Base-by-base conservation (phyloP, 2,329 filamentous ascomycete genomes). In the Exserohilum rostratum region DNA sequence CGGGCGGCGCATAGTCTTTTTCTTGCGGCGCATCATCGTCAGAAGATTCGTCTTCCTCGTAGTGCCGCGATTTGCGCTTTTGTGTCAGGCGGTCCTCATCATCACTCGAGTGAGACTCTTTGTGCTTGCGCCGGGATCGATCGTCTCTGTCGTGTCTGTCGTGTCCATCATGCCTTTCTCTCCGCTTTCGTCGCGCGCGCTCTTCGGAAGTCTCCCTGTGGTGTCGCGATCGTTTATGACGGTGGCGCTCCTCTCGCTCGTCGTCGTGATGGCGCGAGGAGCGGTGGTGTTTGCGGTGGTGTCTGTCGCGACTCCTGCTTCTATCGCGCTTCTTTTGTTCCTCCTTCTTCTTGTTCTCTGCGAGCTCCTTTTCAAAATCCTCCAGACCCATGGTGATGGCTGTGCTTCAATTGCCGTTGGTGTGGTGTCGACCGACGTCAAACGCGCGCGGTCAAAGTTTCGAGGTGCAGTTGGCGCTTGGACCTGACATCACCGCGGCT, bases 361-460 rank as follows among this genome's bases (percentile, higher is more conserved):
- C 89, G 11, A 96, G 81, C 22, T 87, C 80, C 71, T 88, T 90
- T 74, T 96, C 91, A 55, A 96, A 96, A 53, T 93, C 90, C 63
- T 87, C 85, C 54, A 87, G 71, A 5, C 82, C 81, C 85, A 87
- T 87, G 25, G 46, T 76, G 25, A 29, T 11, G 25, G 6, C 27
- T n/a, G n/a, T 42, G 17, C 9, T 30, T 29, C 17, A 39, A 44
- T 45, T 37, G 34, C 15, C 18, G 46, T 46, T 20, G 46, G 35
- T 18, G 35, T 18, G 18, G 12, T 33, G n/a, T n/a, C n/a, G 22
- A 38, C 17, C 20, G 34, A 40, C 15, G 37, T 55, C 44, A 42
- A 51, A 55, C 42, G 50, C 43, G 58, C 33, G 40, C 45, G 30
- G 50, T 37, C 43, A 58, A 61, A 55, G 54, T 55, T 55, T 50